phyloP scores from a whole-genome alignment of 2,329 filamentous ascomycete genomes.

The Didymella exigua region DNA sequence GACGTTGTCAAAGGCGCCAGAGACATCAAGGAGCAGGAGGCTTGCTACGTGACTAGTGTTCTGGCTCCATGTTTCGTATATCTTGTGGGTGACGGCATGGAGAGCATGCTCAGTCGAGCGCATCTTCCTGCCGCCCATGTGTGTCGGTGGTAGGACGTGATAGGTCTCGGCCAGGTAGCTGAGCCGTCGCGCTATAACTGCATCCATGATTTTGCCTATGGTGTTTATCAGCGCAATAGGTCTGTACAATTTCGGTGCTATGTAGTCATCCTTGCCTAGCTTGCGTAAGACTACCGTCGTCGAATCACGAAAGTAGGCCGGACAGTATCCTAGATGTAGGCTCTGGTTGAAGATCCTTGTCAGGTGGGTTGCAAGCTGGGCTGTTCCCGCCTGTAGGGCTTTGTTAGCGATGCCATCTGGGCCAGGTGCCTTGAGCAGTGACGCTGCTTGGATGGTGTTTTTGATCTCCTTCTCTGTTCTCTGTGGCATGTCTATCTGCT shows the following conservation, averaged over 20 bases:
- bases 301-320: no score
- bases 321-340: no score
- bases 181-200: slow-evolving; percentile 19
- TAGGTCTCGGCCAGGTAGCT: slow-evolving; percentile 23
- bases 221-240: slow-evolving; percentile 38
- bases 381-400: slow-evolving; percentile 12
- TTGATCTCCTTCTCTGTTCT: slow-evolving; percentile 27
- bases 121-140: slow-evolving; percentile 25
- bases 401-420: slow-evolving; percentile 26
- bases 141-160: slow-evolving; percentile 20
- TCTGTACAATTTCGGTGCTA: slow-evolving; percentile 19
- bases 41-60: slow-evolving; percentile 27
- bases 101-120: neutral
- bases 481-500: slow-evolving; percentile 22
- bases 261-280: neutral
- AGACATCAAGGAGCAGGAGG: slow-evolving; percentile 41
- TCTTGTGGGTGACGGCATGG: neutral
- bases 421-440: slow-evolving; percentile 26
- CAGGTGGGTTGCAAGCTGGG: slow-evolving; percentile 1
- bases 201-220: slow-evolving; percentile 38
- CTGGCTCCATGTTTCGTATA: slow-evolving; percentile 20
- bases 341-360: neutral
- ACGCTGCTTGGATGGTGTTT: slow-evolving; percentile 18
- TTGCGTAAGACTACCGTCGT: no score
- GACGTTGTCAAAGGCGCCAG: slow-evolving; percentile 21